phyloP scores from a whole-genome alignment of 2,329 filamentous ascomycete genomes.

The Chalaropsis ovoidea region DNA sequence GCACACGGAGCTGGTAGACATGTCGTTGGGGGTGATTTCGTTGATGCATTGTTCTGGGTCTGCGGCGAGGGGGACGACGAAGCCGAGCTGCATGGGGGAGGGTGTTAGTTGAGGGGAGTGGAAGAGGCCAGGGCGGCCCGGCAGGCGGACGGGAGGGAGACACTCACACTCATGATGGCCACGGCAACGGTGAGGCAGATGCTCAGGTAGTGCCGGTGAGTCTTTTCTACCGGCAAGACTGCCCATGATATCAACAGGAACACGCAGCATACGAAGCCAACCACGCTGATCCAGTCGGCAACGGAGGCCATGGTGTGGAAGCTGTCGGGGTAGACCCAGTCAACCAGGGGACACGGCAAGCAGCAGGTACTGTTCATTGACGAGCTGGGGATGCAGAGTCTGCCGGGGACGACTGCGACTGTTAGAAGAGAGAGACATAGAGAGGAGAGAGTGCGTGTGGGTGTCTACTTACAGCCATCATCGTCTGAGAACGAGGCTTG shows the following conservation, averaged over 20 bases:
- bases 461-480: conserved; percentile 26
- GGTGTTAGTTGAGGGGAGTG: conserved; percentile 19
- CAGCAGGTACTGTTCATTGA: conserved; percentile 55
- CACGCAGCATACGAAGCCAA: conserved; percentile 57
- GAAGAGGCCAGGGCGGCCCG: conserved; percentile 11
- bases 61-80: conserved; percentile 75
- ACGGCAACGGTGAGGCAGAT: conserved; percentile 72
- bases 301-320: conserved; percentile 51
- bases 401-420: conserved; percentile 45
- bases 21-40: conserved; percentile 83
- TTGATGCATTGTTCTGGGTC: conserved; percentile 77
- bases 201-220: conserved; percentile 84
- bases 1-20: conserved; percentile 71
- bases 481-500: conserved; percentile 18
- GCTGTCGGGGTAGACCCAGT: conserved; percentile 59
- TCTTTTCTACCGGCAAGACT: conserved; percentile 75
- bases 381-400: conserved; percentile 42
- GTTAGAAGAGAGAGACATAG: not conserved
- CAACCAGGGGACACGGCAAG: conserved; percentile 76
- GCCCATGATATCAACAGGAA: conserved; percentile 74
- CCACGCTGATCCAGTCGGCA: conserved; percentile 76
- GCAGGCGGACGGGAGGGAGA: not conserved
- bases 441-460: not conserved
- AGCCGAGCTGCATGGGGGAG: conserved; percentile 54
- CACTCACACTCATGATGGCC: conserved; percentile 65